phyloP scores from a whole-genome alignment of 495 filamentous ascomycete genomes.

The Gamarada debralockiae region DNA sequence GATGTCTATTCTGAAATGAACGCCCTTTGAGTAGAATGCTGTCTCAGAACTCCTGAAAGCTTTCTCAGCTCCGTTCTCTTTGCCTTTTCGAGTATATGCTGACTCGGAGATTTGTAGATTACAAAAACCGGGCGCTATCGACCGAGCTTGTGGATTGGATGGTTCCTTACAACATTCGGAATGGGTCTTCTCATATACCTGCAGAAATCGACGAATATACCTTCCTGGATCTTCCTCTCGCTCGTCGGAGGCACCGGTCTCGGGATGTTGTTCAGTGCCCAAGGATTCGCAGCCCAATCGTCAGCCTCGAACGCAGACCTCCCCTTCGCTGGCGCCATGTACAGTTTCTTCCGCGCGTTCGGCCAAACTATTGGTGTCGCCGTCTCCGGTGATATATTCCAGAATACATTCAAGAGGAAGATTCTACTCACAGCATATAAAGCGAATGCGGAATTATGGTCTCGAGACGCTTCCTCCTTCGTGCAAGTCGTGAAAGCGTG shows the following conservation, averaged over 20 bases:
- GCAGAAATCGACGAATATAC: constrained; percentile 38
- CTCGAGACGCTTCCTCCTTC: constrained; percentile 52
- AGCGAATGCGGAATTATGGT: constrained; percentile 39
- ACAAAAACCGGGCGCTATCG: constrained; percentile 39
- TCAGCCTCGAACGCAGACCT: constrained; percentile 39
- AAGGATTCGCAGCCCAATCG: constrained; percentile 46
- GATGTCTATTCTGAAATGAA: too few relatives aligned
- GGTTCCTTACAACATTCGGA: constrained; percentile 41
- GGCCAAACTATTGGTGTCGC: constrained; percentile 48
- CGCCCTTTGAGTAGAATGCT: too few relatives aligned
- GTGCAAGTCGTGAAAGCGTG: constrained; percentile 56
- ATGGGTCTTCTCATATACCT: constrained; percentile 49
- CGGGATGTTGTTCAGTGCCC: constrained; percentile 46
- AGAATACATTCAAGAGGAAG: constrained; percentile 50
- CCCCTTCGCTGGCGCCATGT: constrained; percentile 55
- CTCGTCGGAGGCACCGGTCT: constrained; percentile 48
- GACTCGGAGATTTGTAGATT: too few relatives aligned
- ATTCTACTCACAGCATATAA: constrained; percentile 40
- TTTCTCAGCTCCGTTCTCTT: too few relatives aligned
- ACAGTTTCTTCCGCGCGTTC: constrained; percentile 54
- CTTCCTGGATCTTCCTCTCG: constrained; percentile 48
- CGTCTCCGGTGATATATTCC: constrained; percentile 52
- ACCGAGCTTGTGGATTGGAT: constrained; percentile 46
- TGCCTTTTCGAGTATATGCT: too few relatives aligned
- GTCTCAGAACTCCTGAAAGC: too few relatives aligned